Percentiles rank a stretch among this genome's conserved stretches.
phyloP scores from a whole-genome alignment of 371 early-diverging fungal species.

The Mycotypha africana region DNA sequence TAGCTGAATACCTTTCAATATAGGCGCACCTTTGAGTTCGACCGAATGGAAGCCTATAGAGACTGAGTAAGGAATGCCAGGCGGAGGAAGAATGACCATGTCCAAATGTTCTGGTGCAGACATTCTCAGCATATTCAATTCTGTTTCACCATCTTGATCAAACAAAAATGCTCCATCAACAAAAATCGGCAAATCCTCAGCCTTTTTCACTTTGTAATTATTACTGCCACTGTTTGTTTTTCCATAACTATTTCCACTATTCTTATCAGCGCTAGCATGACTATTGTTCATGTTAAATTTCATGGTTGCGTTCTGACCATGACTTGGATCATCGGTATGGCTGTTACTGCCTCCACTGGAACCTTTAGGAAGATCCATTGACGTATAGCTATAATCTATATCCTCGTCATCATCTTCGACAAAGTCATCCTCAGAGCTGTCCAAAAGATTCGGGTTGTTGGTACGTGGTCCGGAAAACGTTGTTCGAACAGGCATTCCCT shows the following conservation, averaged over 20 bases:
- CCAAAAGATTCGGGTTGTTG: conserved; percentile 9
- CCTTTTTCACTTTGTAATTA: background rate
- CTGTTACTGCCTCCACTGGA: no score
- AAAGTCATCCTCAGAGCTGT: conserved; percentile 4
- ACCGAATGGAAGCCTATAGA: conserved; percentile 17
- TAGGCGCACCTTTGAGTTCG: background rate
- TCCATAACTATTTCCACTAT: no score
- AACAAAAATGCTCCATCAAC: conserved; percentile 2
- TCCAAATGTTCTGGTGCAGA: conserved; percentile 6
- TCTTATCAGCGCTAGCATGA: no score
- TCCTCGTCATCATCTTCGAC: conserved; percentile 3
- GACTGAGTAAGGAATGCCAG: background rate
- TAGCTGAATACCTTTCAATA: conserved; percentile 24
- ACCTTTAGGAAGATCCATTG: no score
- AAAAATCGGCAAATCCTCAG: background rate
- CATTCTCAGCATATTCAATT: conserved; percentile 3
- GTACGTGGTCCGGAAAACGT: conserved; percentile 17
- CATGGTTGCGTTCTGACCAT: no score
- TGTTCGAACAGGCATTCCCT: conserved; percentile 15
- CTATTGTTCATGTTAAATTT: no score
- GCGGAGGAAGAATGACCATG: conserved; percentile 5
- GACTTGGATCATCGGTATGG: no score
- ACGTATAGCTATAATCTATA: no score
- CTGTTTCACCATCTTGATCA: background rate
- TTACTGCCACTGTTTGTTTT: background rate